Conservation (phyloP, 768 basidiomycete genomes). For the Chalciporus sphaerocephalus region DNA sequence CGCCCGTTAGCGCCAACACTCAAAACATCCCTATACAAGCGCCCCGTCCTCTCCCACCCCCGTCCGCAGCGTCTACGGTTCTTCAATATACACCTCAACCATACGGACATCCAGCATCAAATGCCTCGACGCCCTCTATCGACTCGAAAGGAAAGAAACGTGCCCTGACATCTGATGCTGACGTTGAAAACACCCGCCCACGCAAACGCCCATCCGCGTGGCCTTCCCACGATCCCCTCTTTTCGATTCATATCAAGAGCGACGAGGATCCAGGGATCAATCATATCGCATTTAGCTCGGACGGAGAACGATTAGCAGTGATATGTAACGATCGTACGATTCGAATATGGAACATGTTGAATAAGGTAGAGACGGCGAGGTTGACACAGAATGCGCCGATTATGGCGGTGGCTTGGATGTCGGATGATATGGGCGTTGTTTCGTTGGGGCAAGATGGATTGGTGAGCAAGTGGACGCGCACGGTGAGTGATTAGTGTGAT, state of each 20-base stretch:
- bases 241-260: slow-evolving; percentile 39
- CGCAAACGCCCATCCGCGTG: slow-evolving; percentile 40
- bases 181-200: slow-evolving; percentile 28
- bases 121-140: slow-evolving; percentile 25
- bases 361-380: slow-evolving; percentile 49
- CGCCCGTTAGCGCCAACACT: slow-evolving; percentile 13
- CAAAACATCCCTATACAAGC: slow-evolving; percentile 27
- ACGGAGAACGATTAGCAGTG: slow-evolving; percentile 54
- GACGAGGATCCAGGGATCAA: slow-evolving; percentile 45
- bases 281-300: slow-evolving; percentile 47
- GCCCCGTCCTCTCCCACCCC: slow-evolving; percentile 24
- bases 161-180: slow-evolving; percentile 25
- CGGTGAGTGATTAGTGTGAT: slow-evolving; percentile 35
- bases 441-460: slow-evolving; percentile 55
- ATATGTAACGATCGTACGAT: slow-evolving; percentile 59
- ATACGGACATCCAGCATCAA: slow-evolving; percentile 15
- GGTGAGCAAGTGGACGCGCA: slow-evolving; percentile 55
- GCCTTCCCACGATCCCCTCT: slow-evolving; percentile 43
- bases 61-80: slow-evolving; percentile 34
- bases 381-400: slow-evolving; percentile 50
- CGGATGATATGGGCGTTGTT: slow-evolving; percentile 51
- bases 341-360: slow-evolving; percentile 56
- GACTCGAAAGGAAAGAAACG: slow-evolving; percentile 39
- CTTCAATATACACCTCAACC: slow-evolving; percentile 25
- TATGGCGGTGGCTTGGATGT: slow-evolving; percentile 55